Base-by-base conservation (phyloP, 441 rosid species). In the Hura crepitans region DNA sequence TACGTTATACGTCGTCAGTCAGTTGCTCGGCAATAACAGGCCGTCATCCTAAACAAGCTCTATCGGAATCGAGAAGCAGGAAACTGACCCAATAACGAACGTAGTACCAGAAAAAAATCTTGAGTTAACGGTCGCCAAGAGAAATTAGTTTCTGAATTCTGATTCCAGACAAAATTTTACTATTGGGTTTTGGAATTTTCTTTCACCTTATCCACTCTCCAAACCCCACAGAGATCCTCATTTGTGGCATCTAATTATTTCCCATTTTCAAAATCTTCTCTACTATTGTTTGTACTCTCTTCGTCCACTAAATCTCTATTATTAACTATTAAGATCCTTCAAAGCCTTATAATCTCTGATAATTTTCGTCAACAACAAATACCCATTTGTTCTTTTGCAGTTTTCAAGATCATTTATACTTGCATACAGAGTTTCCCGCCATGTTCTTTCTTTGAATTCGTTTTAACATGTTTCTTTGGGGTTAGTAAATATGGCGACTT, bases 381-480 rank as follows among this genome's bases (percentile, higher is more conserved):
- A 63, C 63, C 75, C 76, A 54, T 62, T 54, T 66, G 46, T 37
- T 22, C 65, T 23, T 58, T 69, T 58, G 9, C 35, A 31, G 58
- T 35, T 58, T 66, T 1, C 59, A 58, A 23, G 75, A 62, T 74
- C 42, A 58, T n/a, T 25, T 4, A 5, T 9, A 7, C 37, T 27
- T 35, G 37, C 18, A 5, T 23, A 27, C 22, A 37, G 18, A 23
- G n/a, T 57, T 83, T 83, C 86, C 85, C 82, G 85, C 86, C 84
- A 75, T 28, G 46, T 46, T 67, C 45, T 11, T 58, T 51, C 30
- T 68, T 43, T n/a, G 31, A 31, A 47, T 31, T 72, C 1, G 13
- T 23, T 11, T 35, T 43, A 17, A 25, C 14, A 58, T 23, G 45
- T 35, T 37, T 14, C 8, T 22, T 39, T 23, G 35, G 46, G 25